These are phyloP conservation scores for Backusella psychrophila DNA, from an alignment of 192 early-diverging fungal species.

Conservation along the genomic window DNA sequence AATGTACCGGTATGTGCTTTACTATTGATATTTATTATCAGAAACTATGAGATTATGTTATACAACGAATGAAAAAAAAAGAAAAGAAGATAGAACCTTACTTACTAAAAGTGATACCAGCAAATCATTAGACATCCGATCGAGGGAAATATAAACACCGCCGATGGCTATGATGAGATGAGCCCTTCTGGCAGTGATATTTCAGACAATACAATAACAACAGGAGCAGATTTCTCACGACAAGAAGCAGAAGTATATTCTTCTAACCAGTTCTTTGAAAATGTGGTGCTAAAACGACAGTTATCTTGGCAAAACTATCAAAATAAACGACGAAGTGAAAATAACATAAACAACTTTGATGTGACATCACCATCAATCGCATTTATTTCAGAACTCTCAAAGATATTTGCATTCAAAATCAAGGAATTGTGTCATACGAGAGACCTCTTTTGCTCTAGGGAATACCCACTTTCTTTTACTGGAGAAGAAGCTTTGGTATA, in stretches of 20 bases:
- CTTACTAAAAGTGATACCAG: neutral
- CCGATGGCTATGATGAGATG: neutral
- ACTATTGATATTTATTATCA: neutral
- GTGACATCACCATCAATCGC: neutral
- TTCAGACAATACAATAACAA: neutral
- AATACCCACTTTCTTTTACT: constrained; percentile 36
- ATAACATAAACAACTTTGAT: neutral
- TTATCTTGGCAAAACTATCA: constrained; percentile 1
- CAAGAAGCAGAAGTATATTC: neutral
- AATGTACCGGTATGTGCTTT: neutral
- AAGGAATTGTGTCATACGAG: neutral
- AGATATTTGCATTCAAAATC: constrained; percentile 6
- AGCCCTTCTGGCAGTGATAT: neutral
- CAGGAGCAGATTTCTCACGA: neutral
- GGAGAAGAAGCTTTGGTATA: constrained; percentile 39
- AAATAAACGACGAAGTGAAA: constrained; percentile 4
- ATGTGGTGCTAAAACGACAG: neutral
- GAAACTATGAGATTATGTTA: neutral
- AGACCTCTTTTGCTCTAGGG: constrained; percentile 24
- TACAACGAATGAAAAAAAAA: neutral
- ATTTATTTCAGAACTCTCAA: neutral
- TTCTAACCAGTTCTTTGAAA: neutral
- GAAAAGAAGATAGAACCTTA: neutral
- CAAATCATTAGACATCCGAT: neutral
- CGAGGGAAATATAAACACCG: neutral